These are phyloP conservation scores for Rhizophagus clarus DNA, from an alignment of 192 early-diverging fungal species.

Conservation along the genomic window DNA sequence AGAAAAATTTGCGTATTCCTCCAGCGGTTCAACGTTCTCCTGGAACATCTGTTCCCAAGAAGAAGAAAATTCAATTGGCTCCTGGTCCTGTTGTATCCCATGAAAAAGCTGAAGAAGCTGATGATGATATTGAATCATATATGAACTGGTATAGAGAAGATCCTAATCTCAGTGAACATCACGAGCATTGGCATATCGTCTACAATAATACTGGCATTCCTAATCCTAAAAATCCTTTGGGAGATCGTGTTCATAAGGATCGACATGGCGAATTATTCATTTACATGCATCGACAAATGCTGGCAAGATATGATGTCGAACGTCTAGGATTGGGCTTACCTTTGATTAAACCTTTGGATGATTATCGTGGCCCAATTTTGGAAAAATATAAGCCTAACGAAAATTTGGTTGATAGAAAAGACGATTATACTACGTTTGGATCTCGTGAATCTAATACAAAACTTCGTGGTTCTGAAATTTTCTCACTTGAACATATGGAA, in stretches of 20 bases:
- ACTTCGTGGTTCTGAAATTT: neutral
- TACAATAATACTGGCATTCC: neutral
- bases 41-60: neutral
- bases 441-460: neutral
- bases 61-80: neutral
- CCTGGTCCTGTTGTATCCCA: neutral
- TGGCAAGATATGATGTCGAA: slow-evolving; percentile 5
- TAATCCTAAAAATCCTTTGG: neutral
- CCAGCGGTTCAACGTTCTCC: neutral
- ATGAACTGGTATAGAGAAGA: neutral
- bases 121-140: neutral
- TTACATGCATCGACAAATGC: slow-evolving; percentile 14
- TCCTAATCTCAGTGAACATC: slow-evolving; percentile 6
- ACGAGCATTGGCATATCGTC: slow-evolving; percentile 18
- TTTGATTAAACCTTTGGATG: neutral
- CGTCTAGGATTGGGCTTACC: neutral
- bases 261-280: neutral
- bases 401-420: neutral
- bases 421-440: neutral
- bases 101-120: too few relatives aligned
- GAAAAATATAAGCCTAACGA: neutral
- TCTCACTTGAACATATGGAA: neutral
- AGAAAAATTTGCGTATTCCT: neutral
- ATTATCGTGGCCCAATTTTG: neutral
- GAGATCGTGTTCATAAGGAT: neutral